phyloP scores from a whole-genome alignment of 306 rosid genomes.

The Dalbergia cochinchinensis region DNA sequence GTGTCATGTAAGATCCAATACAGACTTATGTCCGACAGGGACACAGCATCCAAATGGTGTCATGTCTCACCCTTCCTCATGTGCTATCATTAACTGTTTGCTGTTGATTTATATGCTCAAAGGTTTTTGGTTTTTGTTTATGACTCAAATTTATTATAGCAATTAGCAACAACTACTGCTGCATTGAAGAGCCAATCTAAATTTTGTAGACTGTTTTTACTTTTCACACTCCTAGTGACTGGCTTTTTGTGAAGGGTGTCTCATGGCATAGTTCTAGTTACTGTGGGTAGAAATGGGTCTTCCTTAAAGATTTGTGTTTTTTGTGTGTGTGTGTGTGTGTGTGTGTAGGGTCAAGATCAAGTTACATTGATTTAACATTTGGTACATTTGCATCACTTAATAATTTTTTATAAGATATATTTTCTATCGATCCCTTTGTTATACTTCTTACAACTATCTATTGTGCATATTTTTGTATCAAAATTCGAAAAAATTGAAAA shows the following conservation, averaged over 20 bases:
- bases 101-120: slow-evolving; percentile 35
- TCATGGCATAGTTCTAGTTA: too few species aligned
- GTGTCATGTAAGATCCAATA: too few species aligned
- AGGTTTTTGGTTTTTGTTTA: slow-evolving; percentile 12
- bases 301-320: background rate
- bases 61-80: slow-evolving; percentile 7
- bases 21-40: too few species aligned
- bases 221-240: slow-evolving; percentile 6
- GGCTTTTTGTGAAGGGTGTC: background rate
- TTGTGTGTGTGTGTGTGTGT: background rate
- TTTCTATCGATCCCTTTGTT: background rate
- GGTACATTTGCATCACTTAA: background rate
- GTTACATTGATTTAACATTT: background rate
- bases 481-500: background rate
- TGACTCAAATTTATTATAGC: slow-evolving; percentile 29
- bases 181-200: slow-evolving; percentile 23
- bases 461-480: background rate
- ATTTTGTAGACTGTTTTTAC: slow-evolving; percentile 17
- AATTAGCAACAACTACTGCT: slow-evolving; percentile 22
- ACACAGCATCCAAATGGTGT: too few species aligned
- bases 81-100: slow-evolving; percentile 29
- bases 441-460: background rate
- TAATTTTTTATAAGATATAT: background rate
- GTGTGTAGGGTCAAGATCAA: background rate
- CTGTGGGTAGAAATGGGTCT: too few species aligned